Base-by-base conservation (phyloP, 169 alveolate species). In the Cryptosporidium felis region DNA sequence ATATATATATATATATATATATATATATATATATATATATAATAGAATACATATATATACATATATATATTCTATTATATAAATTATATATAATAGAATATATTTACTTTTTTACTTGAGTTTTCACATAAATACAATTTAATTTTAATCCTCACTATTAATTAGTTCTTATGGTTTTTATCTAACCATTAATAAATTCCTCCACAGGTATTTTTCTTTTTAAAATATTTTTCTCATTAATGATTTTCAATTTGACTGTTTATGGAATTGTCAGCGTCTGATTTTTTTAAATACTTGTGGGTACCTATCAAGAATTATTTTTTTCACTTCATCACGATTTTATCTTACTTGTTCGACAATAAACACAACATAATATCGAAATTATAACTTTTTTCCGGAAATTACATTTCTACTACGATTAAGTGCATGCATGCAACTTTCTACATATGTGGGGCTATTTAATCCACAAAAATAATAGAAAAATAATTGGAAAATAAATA, bases 251-350 rank as follows among this genome's bases (percentile, higher is more conserved):
- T 65, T 65, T 21, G 30, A 45, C 59, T 21, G 63, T 12, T 42
- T 56, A 28, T 28, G 63, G 32, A 56, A 23, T 34, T 65, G 61
- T 65, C 80, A 63, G 58, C 62, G 12, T 46, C 30, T 44, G 62
- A 49, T 65, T 23, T 56, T 56, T 56, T 65, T 21, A 63, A 41
- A 42, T 0, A n/a, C 49, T 28, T 65, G 80, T 36, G 81, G 81
- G 81, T 65, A 65, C 61, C 62, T n/a, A 46, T 28, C 63, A 38
- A 56, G 45, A 9, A 65, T 44, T 28, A 65, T 65, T 26, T 32
- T 28, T 62, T 65, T 26, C 28, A 34, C 81, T 38, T 65, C 81
- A 28, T 44, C 81, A 65, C 81, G 81, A 65, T 65, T 51, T 4
- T 16, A 45, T 44, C 30, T 23, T 26, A 1, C 5, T 44, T n/a